Base-by-base conservation (phyloP, 345 rosid species). In the Triadica sebifera region DNA sequence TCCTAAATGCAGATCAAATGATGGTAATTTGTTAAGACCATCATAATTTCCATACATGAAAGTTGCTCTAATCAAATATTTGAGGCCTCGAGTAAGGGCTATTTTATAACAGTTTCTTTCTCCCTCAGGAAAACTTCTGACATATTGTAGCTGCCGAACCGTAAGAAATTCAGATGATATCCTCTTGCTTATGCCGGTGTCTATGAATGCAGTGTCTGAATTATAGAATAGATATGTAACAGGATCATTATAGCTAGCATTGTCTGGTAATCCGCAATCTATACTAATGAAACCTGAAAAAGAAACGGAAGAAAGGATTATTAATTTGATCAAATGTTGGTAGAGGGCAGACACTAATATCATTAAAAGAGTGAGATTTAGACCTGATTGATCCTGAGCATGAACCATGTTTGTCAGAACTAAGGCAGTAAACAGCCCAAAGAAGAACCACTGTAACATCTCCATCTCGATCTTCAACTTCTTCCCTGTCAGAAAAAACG, bases 21-120 rank as follows among this genome's bases (percentile, higher is more conserved):
- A 63, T 0, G 85, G 90, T 4, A 77, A 34, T 19, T 39, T 47
- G 4, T 76, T 70, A 7, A 50, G 29, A 13, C 37, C 72, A 49
- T 90, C 88, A 12, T 89, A 90, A 72, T 89, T 84, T 19, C 89
- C 91, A 9, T 90, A 86, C 79, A 82, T 65, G 72, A 85, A 88
- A 8, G 69, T 60, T 0, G 88, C 79, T 70, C 92, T 77, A 39
- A 90, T 77, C 69, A 88, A 34, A 66, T 89, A 89, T 22, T 70
- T 80, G 37, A 19, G 73, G 22, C 72, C 71, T 25, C n/a, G 63
- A 0, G 60, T 67, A 2, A 61, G 55, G 0, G 55, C 51, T 12
- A 85, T 52, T 24, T 38, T 59, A 60, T 84, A 84, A 37, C 87
- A 86, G 50, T 74, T 82, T 64, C 79, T 75, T 39, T 4, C 47